A percentile compares a stretch with the other conserved stretches of the same genome.
These are phyloP conservation scores for Pseudogymnoascus sp. DNA, from an alignment of 2,329 filamentous ascomycete genomes.

Conservation along the genomic window DNA sequence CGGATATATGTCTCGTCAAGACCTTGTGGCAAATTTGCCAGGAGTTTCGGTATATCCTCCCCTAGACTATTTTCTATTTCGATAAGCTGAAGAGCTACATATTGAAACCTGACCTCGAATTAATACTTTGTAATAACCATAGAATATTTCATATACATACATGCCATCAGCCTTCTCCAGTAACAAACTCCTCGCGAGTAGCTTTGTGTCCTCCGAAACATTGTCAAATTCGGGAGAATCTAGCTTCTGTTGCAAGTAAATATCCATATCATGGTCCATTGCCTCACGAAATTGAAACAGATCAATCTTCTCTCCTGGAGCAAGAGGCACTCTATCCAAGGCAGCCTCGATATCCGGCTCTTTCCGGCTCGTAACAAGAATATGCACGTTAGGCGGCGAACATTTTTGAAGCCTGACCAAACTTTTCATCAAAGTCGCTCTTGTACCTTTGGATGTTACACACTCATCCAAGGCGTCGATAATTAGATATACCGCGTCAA, in stretches of 20 bases:
- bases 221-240: background rate
- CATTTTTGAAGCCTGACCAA: constrained; percentile 24
- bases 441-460: background rate
- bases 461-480: constrained; percentile 20
- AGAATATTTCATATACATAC: background rate
- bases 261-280: background rate
- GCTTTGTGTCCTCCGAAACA: background rate
- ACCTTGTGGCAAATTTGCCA: background rate
- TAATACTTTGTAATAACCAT: background rate
- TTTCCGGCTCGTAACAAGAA: constrained; percentile 32
- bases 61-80: background rate
- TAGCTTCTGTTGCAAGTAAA: background rate
- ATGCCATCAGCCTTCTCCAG: constrained; percentile 13
- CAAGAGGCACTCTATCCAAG: constrained; percentile 13
- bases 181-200: background rate
- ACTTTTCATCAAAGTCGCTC: constrained; percentile 20
- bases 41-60: background rate
- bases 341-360: constrained; percentile 28
- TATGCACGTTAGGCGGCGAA: constrained; percentile 23
- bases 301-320: background rate
- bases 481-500: constrained; percentile 13
- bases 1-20: background rate
- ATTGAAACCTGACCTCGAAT: background rate
- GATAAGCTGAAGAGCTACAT: background rate
- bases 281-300: background rate